A percentile compares a stretch with the other conserved stretches of the same genome.
Evolutionary conservation across 2,329 filamentous ascomycete species (phyloP).

Genomic region (Sordariomycetes sp.): DNA sequence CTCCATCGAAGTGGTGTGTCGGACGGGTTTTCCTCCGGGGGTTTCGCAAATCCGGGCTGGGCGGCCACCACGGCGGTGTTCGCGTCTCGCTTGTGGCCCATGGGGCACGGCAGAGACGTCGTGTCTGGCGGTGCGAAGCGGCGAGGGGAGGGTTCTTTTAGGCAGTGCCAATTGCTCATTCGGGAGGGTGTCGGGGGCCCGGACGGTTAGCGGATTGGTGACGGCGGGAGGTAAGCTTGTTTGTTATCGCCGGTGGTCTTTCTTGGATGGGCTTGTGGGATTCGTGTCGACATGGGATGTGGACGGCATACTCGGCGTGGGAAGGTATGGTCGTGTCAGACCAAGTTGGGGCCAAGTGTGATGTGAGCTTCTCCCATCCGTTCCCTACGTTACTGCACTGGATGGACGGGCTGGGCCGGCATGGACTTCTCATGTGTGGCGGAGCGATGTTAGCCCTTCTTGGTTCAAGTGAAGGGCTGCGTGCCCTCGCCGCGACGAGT

Average conservation of each 20-base stretch:
- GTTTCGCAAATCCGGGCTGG: neutral
- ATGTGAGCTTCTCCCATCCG: neutral
- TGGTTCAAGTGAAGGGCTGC: too few relatives aligned
- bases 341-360: neutral
- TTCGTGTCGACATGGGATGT: neutral
- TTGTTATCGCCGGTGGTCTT: neutral
- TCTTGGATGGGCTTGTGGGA: neutral
- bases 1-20: neutral
- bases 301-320: neutral
- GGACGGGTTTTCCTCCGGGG: neutral
- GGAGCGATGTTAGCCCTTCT: too few relatives aligned
- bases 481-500: too few relatives aligned
- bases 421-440: too few relatives aligned
- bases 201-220: neutral
- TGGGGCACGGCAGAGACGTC: neutral
- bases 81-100: neutral
- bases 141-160: neutral
- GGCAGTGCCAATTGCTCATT: neutral
- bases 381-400: neutral
- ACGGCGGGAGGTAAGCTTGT: neutral
- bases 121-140: neutral
- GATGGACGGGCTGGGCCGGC: too few relatives aligned
- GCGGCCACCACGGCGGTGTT: neutral
- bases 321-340: neutral
- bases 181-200: neutral